Evolutionary conservation across 140 eudicot genomes (phyloP), one percentile per base, ranked within the genome.

Genomic region (Senecio squalidus): DNA sequence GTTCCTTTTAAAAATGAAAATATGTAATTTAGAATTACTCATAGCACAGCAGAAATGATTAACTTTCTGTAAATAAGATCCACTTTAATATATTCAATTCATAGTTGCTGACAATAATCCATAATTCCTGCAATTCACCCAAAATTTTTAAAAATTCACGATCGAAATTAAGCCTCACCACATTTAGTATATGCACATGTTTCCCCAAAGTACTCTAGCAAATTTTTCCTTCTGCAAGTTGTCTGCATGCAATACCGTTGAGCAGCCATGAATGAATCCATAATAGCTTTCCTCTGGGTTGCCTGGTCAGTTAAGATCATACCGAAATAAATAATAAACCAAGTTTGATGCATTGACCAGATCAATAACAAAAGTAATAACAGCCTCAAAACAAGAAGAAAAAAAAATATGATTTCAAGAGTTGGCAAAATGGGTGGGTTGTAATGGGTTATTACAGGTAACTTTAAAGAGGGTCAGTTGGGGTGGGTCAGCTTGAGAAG

Each of bases 171-270:
- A 55, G 51, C 22, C 79, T 49, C 29, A 88, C 96, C 96, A 62
- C 96, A 88, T 26, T 70, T 78, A 21, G 58, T 85, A 22, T 70
- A 71, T 14, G 87, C 47, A 69, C 47, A 69, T 33, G 62, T 71
- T 65, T 89, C 87, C 51, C 95, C 97, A 53, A 89, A 89, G 59
- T 89, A 86, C 70, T 80, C 87, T 55, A 89, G 72, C 76, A 89
- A 55, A 67, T 23, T 73, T 60, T 82, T 82, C 67, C 97, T 82
- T 74, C 97, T 76, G 68, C 97, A 89, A 27, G 94, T 85, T 74
- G 95, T 67, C 72, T 80, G 89, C 85, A 78, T 66, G 78, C 97
- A 89, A 64, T 82, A 89, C 24, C 64, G 77, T 68, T 83, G 86
- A 47, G 97, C 97, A 55, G 94, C 94, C 70, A 66, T 64, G 52